Conservation (phyloP, 768 basidiomycete genomes). For the Suillus luteus region DNA sequence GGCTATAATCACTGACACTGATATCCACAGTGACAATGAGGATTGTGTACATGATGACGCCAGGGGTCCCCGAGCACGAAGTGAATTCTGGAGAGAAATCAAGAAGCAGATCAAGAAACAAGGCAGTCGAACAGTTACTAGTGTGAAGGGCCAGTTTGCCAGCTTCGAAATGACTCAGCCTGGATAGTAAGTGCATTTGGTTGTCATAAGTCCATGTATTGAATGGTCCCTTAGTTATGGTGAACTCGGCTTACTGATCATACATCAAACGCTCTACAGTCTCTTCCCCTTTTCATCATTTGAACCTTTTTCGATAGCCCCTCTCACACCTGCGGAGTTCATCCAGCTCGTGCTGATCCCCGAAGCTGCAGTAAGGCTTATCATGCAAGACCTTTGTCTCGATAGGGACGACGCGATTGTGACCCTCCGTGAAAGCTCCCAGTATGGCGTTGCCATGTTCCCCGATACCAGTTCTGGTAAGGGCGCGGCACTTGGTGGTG, state of each 20-base stretch:
- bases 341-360: slow-evolving; percentile 87
- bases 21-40: slow-evolving; percentile 26
- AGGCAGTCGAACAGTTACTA: slow-evolving; percentile 64
- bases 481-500: slow-evolving; percentile 35
- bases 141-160: slow-evolving; percentile 73
- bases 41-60: slow-evolving; percentile 13
- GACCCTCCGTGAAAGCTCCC: slow-evolving; percentile 73
- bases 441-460: slow-evolving; percentile 87
- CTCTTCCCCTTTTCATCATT: slow-evolving; percentile 69
- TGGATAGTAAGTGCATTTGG: slow-evolving; percentile 71
- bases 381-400: slow-evolving; percentile 70
- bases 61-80: slow-evolving; percentile 38
- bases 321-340: slow-evolving; percentile 76
- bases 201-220: neutral
- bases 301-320: slow-evolving; percentile 52
- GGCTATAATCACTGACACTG: slow-evolving; percentile 52
- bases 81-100: slow-evolving; percentile 71
- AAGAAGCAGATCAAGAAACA: slow-evolving; percentile 62
- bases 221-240: slow-evolving; percentile 63
- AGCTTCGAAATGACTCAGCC: slow-evolving; percentile 84
- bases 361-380: slow-evolving; percentile 80
- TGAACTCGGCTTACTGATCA: slow-evolving; percentile 79
- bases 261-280: slow-evolving; percentile 73
- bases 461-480: slow-evolving; percentile 47
- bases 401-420: slow-evolving; percentile 49